Conservation (phyloP, 2,329 filamentous ascomycete genomes). For the Microcyclospora pomicola region DNA sequence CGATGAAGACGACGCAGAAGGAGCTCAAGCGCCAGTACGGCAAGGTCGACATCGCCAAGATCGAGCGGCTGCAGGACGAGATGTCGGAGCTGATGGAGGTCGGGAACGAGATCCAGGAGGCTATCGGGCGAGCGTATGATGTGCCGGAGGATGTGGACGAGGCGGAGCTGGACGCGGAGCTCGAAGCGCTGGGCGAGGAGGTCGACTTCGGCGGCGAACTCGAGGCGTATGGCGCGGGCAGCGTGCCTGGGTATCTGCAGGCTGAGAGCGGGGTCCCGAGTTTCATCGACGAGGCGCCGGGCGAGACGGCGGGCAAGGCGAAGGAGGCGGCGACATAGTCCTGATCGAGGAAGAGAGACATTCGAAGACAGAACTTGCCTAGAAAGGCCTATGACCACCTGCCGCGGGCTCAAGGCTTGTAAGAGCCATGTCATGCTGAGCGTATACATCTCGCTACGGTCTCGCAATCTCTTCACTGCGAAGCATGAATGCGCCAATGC, state of each 20-base stretch:
- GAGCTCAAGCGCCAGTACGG: constrained; percentile 86
- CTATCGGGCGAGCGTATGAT: constrained; percentile 79
- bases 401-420: too few species aligned
- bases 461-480: too few species aligned
- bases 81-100: constrained; percentile 98
- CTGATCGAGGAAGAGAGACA: too few species aligned
- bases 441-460: too few species aligned
- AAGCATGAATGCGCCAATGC: too few species aligned
- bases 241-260: constrained; percentile 69
- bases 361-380: too few species aligned
- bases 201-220: constrained; percentile 62
- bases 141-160: constrained; percentile 96
- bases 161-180: constrained; percentile 85
- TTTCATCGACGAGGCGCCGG: constrained; percentile 83
- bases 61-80: constrained; percentile 94
- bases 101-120: constrained; percentile 96
- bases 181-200: constrained; percentile 88
- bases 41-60: constrained; percentile 94
- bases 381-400: too few species aligned
- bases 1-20: constrained; percentile 94
- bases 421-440: too few species aligned
- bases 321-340: constrained; percentile 18
- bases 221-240: constrained; percentile 42
- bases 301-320: constrained; percentile 11
- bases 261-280: constrained; percentile 61